Evolutionary conservation across 306 rosid genomes (phyloP).

Genomic region (Prunus armeniaca): DNA sequence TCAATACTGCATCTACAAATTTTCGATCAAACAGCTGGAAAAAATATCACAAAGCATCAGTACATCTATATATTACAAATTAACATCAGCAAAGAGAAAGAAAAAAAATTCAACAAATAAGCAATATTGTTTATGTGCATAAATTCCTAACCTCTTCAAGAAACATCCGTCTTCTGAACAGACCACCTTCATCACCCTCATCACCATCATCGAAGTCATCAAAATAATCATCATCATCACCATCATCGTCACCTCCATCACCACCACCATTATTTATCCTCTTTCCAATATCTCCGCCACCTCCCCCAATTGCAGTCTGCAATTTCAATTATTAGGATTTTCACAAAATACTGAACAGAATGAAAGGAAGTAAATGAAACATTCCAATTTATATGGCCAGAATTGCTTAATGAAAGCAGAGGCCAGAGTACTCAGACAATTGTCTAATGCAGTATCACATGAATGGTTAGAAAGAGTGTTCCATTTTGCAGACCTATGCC

Average conservation of each 20-base stretch:
- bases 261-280: slow-evolving; percentile 86
- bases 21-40: slow-evolving; percentile 88
- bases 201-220: slow-evolving; percentile 98
- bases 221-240: slow-evolving; percentile 92
- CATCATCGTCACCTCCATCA: slow-evolving; percentile 94
- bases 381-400: slow-evolving; percentile 9
- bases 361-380: not conserved
- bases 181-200: slow-evolving; percentile 96
- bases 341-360: not conserved
- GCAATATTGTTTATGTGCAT: slow-evolving; percentile 4
- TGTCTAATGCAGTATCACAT: not conserved
- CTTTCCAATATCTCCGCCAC: slow-evolving; percentile 93
- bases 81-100: slow-evolving; percentile 1
- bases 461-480: not conserved
- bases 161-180: slow-evolving; percentile 78
- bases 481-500: not conserved
- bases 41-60: slow-evolving; percentile 28
- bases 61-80: slow-evolving; percentile 18
- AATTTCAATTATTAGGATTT: slow-evolving; percentile 13
- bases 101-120: not conserved
- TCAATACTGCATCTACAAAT: slow-evolving; percentile 89
- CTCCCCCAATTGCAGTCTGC: slow-evolving; percentile 91
- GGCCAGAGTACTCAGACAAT: not conserved
- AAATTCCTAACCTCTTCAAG: slow-evolving; percentile 77
- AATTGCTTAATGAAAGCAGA: not conserved